Percentiles rank a stretch among this genome's conserved stretches.
phyloP scores from a whole-genome alignment of 2,329 filamentous ascomycete genomes.

The Fusarium praegraminearum region DNA sequence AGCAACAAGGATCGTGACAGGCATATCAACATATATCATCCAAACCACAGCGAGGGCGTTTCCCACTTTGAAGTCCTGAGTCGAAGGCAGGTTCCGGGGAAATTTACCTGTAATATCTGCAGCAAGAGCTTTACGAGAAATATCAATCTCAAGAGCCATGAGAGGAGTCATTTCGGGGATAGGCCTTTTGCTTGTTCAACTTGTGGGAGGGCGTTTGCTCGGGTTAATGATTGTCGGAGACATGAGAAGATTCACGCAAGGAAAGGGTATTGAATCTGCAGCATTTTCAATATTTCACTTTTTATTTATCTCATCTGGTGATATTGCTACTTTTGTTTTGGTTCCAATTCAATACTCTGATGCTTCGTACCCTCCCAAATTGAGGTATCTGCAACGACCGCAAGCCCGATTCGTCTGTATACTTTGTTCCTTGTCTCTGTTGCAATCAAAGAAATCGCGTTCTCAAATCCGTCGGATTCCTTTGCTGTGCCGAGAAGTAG shows the following conservation, averaged over 20 bases:
- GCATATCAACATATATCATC: conserved; percentile 1
- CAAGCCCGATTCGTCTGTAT: neutral
- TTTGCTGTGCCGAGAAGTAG: neutral
- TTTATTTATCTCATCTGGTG: no score
- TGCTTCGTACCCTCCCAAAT: rapidly evolving
- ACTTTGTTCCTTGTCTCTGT: rapidly evolving
- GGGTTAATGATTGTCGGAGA: conserved; percentile 5
- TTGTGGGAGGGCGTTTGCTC: neutral
- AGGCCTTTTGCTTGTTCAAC: neutral
- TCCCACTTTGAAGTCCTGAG: neutral
- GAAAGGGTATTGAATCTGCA: neutral
- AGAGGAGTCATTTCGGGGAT: conserved; percentile 9
- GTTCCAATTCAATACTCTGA: neutral
- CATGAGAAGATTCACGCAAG: conserved; percentile 23
- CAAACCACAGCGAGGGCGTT: rapidly evolving
- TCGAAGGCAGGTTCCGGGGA: neutral
- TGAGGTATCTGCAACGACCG: rapidly evolving
- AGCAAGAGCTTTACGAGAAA: conserved; percentile 8
- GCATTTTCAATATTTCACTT: no score
- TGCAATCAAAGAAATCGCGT: neutral
- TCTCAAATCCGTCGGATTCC: rapidly evolving
- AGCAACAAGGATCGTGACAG: conserved; percentile 3
- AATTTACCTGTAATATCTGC: neutral
- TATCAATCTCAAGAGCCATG: neutral
- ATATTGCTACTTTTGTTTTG: neutral